Evolutionary conservation across 1,139 yeast species (phyloP).

Genomic region (Debaryomyces psychrophilus): DNA sequence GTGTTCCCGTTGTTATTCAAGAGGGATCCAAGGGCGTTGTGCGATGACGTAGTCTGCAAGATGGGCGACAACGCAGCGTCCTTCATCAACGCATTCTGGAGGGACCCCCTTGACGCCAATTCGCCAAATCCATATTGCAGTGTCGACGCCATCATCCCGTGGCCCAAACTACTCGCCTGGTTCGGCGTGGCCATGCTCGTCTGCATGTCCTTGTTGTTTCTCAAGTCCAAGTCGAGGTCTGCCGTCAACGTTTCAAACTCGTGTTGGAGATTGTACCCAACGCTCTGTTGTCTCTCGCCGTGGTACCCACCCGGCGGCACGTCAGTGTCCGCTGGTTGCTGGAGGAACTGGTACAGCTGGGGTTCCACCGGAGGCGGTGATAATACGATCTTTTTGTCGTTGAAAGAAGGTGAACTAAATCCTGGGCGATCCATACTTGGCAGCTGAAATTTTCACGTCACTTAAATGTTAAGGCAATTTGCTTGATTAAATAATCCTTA

Average conservation of each 20-base stretch:
- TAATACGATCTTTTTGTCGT: conserved; percentile 41
- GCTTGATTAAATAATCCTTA: conserved; percentile 2
- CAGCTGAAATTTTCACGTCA: conserved; percentile 1
- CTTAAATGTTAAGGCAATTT: not conserved
- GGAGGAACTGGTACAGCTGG: conserved; percentile 10
- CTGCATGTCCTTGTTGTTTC: conserved; percentile 21
- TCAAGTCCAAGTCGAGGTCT: conserved; percentile 51
- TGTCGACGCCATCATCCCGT: conserved; percentile 27
- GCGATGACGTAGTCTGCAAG: conserved; percentile 3
- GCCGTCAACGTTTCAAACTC: conserved; percentile 52
- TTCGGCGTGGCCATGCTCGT: conserved; percentile 10
- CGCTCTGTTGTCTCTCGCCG: conserved; percentile 42
- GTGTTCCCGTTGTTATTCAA: conserved; percentile 13
- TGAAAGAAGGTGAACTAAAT: conserved; percentile 13
- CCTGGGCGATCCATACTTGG: conserved; percentile 9
- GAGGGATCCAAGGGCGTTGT: conserved; percentile 12
- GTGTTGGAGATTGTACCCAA: conserved; percentile 49
- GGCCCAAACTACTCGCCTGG: conserved; percentile 15
- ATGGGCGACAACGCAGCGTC: conserved; percentile 26
- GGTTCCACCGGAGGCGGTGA: conserved; percentile 46
- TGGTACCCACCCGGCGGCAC: conserved; percentile 18
- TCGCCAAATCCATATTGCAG: conserved; percentile 25
- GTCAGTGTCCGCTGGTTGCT: conserved; percentile 4
- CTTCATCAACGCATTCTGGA: conserved; percentile 22
- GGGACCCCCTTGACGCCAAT: conserved; percentile 2